Evolutionary conservation across 495 filamentous ascomycete genomes (phyloP), one percentile per base, ranked within the genome.

Genomic region (Coniosporium apollinis): DNA sequence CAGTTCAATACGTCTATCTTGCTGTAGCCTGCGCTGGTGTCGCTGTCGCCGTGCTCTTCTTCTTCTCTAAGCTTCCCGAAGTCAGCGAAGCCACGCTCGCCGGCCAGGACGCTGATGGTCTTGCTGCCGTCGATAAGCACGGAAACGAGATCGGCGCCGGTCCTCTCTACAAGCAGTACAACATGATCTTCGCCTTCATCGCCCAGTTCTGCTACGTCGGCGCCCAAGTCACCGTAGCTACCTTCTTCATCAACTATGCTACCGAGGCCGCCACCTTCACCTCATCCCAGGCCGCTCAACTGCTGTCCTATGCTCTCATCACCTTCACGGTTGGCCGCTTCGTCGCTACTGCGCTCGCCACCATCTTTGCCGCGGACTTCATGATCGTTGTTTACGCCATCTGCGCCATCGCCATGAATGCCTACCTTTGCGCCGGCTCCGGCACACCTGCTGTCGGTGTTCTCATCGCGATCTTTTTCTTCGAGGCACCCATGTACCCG

Each of bases 191-290:
- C 44, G 79, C 72, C 0, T 66, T 79, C 7, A 36, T 76, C 22
- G 66, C 76, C 10, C 79, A 86, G 47, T 83, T 77, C 62, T 69
- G 65, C n/a, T 84, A 83, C 48, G 69, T 76, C 14, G 75, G 72
- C 18, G 67, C 75, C 0, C 79, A 86, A 46, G 60, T 66, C 54
- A 46, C 38, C 58, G 75, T 79, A 43, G 74, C 66, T 22, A 73
- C 77, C 22, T 79, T 69, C 55, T 79, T 82, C 56, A 63, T 69
- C 43, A 74, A 74, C 54, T 67, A 66, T 43, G 56, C 60, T 33
- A 54, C 54, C 16, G 58, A 67, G 21, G 57, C 59, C 15, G 51
- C 58, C 40, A 34, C 48, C 10, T 57, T 49, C 20, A 55, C 58
- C 5, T 34, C 52, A 20, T 53, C 47, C 6, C 42, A 57, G 2